Evolutionary conservation across 768 basidiomycete genomes (phyloP).

Genomic region (Leccinum longicurvipes): DNA sequence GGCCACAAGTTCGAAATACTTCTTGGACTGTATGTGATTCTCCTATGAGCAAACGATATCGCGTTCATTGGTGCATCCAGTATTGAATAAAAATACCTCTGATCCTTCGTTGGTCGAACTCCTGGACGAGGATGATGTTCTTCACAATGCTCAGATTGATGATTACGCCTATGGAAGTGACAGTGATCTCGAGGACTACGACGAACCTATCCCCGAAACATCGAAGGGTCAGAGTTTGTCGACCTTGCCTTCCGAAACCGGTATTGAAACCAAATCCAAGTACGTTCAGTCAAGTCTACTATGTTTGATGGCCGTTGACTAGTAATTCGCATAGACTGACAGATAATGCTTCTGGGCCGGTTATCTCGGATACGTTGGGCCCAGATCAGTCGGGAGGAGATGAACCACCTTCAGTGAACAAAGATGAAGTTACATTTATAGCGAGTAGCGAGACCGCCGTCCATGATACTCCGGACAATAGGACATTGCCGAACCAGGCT

Average conservation of each 20-base stretch:
- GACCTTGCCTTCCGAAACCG: not conserved
- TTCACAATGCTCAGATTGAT: not conserved
- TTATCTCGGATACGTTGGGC: not conserved
- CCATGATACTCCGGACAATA: not conserved
- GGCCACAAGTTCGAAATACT: no score
- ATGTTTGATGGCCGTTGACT: not conserved
- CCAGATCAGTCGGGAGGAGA: not conserved
- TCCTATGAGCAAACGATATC: no score
- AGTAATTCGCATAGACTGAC: not conserved
- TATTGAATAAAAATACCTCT: not conserved
- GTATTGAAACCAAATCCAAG: not conserved
- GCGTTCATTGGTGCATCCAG: no score
- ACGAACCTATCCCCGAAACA: not conserved
- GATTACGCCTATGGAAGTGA: not conserved
- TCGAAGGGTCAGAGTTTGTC: not conserved
- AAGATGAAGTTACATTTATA: not conserved
- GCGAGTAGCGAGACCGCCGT: not conserved
- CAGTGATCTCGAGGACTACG: not conserved
- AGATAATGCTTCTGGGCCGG: not conserved
- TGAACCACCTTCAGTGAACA: not conserved
- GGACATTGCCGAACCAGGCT: not conserved
- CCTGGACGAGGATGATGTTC: not conserved
- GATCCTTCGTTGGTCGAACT: not conserved
- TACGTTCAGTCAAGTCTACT: not conserved
- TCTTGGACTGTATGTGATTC: no score